Percentiles rank a stretch among this genome's conserved stretches.
phyloP scores from a whole-genome alignment of 768 basidiomycete species.

The Tulasnella sp. region DNA sequence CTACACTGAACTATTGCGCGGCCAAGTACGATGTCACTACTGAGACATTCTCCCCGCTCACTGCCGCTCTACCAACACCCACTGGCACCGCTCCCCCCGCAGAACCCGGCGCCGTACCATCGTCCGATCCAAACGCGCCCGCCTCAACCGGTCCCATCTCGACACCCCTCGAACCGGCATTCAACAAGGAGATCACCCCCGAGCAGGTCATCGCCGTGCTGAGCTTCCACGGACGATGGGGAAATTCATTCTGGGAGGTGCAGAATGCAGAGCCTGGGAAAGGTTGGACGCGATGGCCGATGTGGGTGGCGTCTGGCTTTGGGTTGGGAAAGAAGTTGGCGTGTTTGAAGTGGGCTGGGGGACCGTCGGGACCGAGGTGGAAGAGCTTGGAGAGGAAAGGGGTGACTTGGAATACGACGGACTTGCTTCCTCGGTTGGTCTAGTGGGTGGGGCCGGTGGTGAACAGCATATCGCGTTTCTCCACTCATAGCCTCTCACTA shows the following conservation, averaged over 20 bases:
- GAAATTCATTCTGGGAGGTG: constrained; percentile 7
- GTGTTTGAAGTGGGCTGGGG: constrained; percentile 16
- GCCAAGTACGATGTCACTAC: constrained; percentile 8
- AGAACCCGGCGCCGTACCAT: not conserved
- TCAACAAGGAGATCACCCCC: not conserved
- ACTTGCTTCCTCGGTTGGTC: not conserved
- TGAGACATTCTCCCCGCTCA: not conserved
- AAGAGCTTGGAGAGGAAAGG: constrained; percentile 18
- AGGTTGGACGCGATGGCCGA: not conserved
- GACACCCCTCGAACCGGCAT: not conserved
- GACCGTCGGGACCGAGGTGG: constrained; percentile 14
- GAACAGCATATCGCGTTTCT: too few relatives aligned
- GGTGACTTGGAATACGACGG: constrained; percentile 15
- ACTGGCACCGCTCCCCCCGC: constrained; percentile 1
- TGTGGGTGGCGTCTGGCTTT: too few relatives aligned
- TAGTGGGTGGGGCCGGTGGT: not conserved
- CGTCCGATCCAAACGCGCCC: not conserved
- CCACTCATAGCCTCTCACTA: too few relatives aligned
- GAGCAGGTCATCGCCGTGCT: constrained; percentile 3
- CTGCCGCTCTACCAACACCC: not conserved
- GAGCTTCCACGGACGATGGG: constrained; percentile 11
- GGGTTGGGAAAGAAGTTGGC: constrained; percentile 7
- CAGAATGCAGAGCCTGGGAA: not conserved
- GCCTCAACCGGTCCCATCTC: not conserved
- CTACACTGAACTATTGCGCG: constrained; percentile 15